Percentiles rank a stretch among this genome's conserved stretches.
Conservation (phyloP, 2,329 filamentous ascomycete genomes). For the Pseudogymnoascus sp. region DNA sequence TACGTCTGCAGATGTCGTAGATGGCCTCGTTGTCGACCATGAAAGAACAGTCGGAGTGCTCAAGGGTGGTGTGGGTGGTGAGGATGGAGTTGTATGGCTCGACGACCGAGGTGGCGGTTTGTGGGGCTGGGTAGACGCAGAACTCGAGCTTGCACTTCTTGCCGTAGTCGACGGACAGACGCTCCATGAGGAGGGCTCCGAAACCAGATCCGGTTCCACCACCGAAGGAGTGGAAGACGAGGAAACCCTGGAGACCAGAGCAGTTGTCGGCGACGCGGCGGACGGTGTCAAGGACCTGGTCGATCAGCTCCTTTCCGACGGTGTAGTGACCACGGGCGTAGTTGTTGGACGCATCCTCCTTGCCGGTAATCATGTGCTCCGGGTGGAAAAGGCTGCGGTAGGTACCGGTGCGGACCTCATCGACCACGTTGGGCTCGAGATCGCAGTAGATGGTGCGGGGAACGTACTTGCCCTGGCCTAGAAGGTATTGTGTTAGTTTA, state of each 20-base stretch:
- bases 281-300: conserved; percentile 95
- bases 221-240: conserved; percentile 99
- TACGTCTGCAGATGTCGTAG: conserved; percentile 98
- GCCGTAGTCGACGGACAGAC: conserved; percentile 96
- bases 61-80: conserved; percentile 96
- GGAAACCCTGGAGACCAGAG: conserved; percentile 95
- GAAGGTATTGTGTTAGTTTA: conserved; percentile 25
- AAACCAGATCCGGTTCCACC: conserved; percentile 98
- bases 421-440: conserved; percentile 98
- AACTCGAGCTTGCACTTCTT: conserved; percentile 99
- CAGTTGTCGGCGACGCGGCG: conserved; percentile 97
- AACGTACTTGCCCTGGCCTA: conserved; percentile 97
- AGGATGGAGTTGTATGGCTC: conserved; percentile 99
- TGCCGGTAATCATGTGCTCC: conserved; percentile 99
- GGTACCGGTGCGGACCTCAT: conserved; percentile 94
- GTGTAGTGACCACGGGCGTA: conserved; percentile 99
- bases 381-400: conserved; percentile 98
- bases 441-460: conserved; percentile 98
- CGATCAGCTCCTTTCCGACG: conserved; percentile 98
- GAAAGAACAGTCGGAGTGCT: conserved; percentile 99
- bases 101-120: conserved; percentile 94
- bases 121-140: conserved; percentile 96
- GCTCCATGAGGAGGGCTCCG: conserved; percentile 97
- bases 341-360: conserved; percentile 99
- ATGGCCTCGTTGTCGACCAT: conserved; percentile 99